Evolutionary conservation across 768 basidiomycete species (phyloP), one percentile per base, ranked within the genome.

Genomic region (Trichaptum fuscoviolaceum): DNA sequence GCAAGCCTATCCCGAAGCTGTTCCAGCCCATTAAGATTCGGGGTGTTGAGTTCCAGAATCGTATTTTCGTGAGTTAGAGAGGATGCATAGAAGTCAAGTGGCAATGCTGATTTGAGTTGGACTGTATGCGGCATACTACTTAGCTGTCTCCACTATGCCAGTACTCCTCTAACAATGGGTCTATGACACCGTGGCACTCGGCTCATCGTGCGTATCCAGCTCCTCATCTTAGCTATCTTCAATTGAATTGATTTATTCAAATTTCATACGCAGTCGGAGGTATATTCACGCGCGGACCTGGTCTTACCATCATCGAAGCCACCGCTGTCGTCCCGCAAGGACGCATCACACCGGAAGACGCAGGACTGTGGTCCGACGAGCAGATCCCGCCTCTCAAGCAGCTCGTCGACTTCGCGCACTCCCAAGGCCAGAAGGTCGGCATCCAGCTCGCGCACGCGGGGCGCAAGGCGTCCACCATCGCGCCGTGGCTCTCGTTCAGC

Each of bases 391-490:
- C 75, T 1, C 71, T 84, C 57, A 78, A 81, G 66, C 74, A 82
- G 42, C 79, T 92, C 69, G 83, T 87, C 71, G 84, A 88, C 67
- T 90, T 91, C 64, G 88, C 88, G n/a, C 88, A 90, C 71, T 84
- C 86, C 0, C 87, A 89, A 70, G 83, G 81, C 61, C 85, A 89
- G 72, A 86, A 87, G 62, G 83, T 92, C 24, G 91, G 80, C 9
- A 87, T 92, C 65, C 92, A 93, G 73, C 82, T 93, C 20, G 87
- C 83, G 0, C 91, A 93, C 68, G 88, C 90, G 0, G 91, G 92
- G 0, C 80, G 91, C n/a, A 93, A 92, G 73, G 89, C 85, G 0
- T 87, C 85, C 9, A 86, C 82, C 0, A 74, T 84, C 20, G 82
- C 86, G 0, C 88, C 89, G 0, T 92, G 89, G 88, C 72, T 89